phyloP scores from a whole-genome alignment of 306 rosid genomes.

The Macrotyloma uniflorum region DNA sequence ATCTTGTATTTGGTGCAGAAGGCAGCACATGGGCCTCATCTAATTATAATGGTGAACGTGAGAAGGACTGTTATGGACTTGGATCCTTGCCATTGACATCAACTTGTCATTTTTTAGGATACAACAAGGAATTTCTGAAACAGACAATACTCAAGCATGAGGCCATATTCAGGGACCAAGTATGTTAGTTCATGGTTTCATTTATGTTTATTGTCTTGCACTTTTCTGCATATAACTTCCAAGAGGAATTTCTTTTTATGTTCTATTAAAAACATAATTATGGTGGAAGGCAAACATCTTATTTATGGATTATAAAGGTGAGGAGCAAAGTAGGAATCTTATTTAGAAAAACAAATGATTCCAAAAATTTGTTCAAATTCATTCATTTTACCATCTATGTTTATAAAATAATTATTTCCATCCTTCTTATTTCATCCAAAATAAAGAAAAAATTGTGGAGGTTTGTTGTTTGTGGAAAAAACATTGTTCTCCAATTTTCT shows the following conservation, averaged over 20 bases:
- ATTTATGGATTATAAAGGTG: background rate
- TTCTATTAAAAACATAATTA: background rate
- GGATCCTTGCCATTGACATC: constrained; percentile 39
- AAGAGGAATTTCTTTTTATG: background rate
- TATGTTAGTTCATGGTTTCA: constrained; percentile 38
- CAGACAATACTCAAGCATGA: constrained; percentile 74
- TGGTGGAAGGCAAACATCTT: background rate
- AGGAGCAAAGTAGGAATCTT: constrained; percentile 10
- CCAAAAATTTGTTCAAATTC: background rate
- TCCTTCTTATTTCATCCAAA: constrained; percentile 14
- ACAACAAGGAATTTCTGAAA: constrained; percentile 56
- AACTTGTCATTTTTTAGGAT: constrained; percentile 38
- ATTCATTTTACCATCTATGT: background rate
- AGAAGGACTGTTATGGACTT: constrained; percentile 25
- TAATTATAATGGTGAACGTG: constrained; percentile 34
- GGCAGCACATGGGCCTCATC: constrained; percentile 52
- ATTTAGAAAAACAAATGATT: background rate
- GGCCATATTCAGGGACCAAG: constrained; percentile 68
- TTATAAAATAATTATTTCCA: background rate
- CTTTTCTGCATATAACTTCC: constrained; percentile 13
- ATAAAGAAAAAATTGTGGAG: constrained; percentile 7
- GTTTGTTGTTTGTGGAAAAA: constrained; percentile 18
- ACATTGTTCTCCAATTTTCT: constrained; percentile 21
- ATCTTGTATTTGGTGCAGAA: constrained; percentile 42
- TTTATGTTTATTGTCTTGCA: background rate